Percentiles rank a stretch among this genome's conserved stretches.
phyloP scores from a whole-genome alignment of 164 flowering plant species.

The Vitis riparia region DNA sequence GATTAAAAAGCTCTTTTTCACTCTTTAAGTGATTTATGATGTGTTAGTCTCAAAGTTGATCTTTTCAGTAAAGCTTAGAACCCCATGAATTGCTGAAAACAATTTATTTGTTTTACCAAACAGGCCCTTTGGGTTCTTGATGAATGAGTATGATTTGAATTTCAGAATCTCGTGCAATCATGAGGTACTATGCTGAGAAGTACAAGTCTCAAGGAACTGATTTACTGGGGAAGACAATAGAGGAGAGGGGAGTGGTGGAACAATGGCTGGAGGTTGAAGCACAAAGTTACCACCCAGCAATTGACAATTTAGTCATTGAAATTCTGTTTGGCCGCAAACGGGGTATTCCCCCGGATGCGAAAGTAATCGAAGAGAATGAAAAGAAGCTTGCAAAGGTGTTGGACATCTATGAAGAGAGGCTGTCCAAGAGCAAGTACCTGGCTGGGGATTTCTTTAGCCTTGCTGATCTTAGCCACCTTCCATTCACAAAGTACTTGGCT shows the following conservation, averaged over 20 bases:
- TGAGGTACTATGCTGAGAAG: slow-evolving; percentile 45
- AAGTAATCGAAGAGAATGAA: slow-evolving; percentile 30
- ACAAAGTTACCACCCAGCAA: slow-evolving; percentile 35
- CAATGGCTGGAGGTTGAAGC: slow-evolving; percentile 56
- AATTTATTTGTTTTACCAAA: too few relatives aligned
- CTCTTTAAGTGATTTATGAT: too few relatives aligned
- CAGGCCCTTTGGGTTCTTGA: too few relatives aligned
- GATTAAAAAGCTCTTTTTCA: too few relatives aligned
- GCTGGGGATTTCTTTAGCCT: slow-evolving; percentile 62
- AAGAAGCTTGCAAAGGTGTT: slow-evolving; percentile 46
- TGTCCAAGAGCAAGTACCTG: slow-evolving; percentile 47
- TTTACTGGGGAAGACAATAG: slow-evolving; percentile 37
- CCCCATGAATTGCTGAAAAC: too few relatives aligned
- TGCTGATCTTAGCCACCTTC: slow-evolving; percentile 58
- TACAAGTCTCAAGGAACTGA: slow-evolving; percentile 43
- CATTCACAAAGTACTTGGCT: slow-evolving; percentile 38
- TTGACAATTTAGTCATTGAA: slow-evolving; percentile 29
- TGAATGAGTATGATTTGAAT: too few relatives aligned
- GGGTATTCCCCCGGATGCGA: slow-evolving; percentile 28
- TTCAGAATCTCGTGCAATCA: slow-evolving; percentile 49
- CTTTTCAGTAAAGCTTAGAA: too few relatives aligned
- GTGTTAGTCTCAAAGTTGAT: too few relatives aligned
- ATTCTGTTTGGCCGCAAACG: slow-evolving; percentile 24
- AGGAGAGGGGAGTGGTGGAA: slow-evolving; percentile 41
- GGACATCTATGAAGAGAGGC: slow-evolving; percentile 54